Evolutionary conservation across 306 rosid genomes (phyloP).

Genomic region (Lathyrus tuberosus): DNA sequence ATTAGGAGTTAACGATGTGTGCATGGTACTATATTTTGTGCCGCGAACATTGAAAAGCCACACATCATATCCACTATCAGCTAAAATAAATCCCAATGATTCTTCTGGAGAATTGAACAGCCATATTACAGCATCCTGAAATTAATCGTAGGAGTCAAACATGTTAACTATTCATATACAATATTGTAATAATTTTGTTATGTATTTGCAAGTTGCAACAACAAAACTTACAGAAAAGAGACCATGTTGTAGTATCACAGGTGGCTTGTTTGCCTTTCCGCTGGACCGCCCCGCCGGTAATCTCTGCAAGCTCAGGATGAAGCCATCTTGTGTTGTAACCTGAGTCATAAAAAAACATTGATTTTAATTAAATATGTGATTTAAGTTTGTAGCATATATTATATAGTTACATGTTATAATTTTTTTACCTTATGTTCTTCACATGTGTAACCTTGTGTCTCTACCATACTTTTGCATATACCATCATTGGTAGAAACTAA

Average conservation of each 20-base stretch:
- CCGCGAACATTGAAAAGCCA: slow-evolving; percentile 77
- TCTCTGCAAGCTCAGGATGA: slow-evolving; percentile 67
- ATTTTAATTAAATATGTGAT: not conserved
- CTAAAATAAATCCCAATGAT: slow-evolving; percentile 69
- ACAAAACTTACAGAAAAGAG: slow-evolving; percentile 53
- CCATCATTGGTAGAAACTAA: slow-evolving; percentile 26
- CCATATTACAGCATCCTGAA: slow-evolving; percentile 68
- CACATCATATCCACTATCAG: slow-evolving; percentile 69
- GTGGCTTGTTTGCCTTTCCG: slow-evolving; percentile 41
- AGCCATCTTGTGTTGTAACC: slow-evolving; percentile 76
- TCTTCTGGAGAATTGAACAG: slow-evolving; percentile 57
- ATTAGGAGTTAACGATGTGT: slow-evolving; percentile 45
- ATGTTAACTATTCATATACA: not conserved
- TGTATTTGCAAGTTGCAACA: not conserved
- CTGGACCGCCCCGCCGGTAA: slow-evolving; percentile 47
- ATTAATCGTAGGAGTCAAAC: not conserved
- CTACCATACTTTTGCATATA: slow-evolving; percentile 60
- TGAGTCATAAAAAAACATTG: slow-evolving; percentile 1
- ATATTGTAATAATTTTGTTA: not conserved
- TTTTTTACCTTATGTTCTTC: slow-evolving; percentile 61
- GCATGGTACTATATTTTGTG: slow-evolving; percentile 56
- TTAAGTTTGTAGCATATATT: too few species aligned
- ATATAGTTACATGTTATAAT: too few species aligned
- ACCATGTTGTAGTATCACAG: slow-evolving; percentile 69
- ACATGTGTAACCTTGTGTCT: slow-evolving; percentile 62